Percentiles rank a stretch among this genome's conserved stretches.
Evolutionary conservation across 768 basidiomycete species (phyloP).

Genomic region (Nidularia pulvinata): DNA sequence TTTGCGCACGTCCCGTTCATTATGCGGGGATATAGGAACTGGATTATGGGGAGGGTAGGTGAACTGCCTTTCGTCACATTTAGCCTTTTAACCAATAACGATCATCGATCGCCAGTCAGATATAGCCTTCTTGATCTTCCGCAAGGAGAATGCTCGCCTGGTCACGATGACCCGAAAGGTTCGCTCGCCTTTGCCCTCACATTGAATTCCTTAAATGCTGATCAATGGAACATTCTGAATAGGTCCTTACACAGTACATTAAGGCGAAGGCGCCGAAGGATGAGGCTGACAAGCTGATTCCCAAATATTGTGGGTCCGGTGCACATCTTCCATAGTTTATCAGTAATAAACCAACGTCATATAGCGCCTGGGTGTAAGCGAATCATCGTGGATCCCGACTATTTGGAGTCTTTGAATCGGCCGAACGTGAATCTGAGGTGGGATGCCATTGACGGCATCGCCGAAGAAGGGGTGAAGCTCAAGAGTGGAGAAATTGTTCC

Average conservation of each 20-base stretch:
- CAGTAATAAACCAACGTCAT: conserved; percentile 1
- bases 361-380: conserved; percentile 64
- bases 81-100: not conserved
- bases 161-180: conserved; percentile 29
- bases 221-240: not conserved
- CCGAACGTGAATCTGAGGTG: conserved; percentile 53
- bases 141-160: conserved; percentile 33
- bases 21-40: conserved; percentile 45
- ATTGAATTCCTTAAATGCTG: not conserved
- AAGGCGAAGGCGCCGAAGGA: conserved; percentile 45
- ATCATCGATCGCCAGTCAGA: conserved; percentile 25
- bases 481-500: conserved; percentile 47
- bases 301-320: conserved; percentile 44
- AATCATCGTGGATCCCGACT: conserved; percentile 59
- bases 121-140: conserved; percentile 31
- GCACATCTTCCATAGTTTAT: not conserved
- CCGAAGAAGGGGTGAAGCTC: conserved; percentile 47
- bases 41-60: conserved; percentile 45
- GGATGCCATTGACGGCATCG: conserved; percentile 46
- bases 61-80: not conserved
- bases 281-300: conserved; percentile 44
- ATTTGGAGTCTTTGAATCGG: conserved; percentile 48
- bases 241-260: conserved; percentile 47
- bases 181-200: not conserved
- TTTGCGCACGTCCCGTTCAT: conserved; percentile 53